Conservation (phyloP, 768 basidiomycete species). For the Boletus reticulatus region DNA sequence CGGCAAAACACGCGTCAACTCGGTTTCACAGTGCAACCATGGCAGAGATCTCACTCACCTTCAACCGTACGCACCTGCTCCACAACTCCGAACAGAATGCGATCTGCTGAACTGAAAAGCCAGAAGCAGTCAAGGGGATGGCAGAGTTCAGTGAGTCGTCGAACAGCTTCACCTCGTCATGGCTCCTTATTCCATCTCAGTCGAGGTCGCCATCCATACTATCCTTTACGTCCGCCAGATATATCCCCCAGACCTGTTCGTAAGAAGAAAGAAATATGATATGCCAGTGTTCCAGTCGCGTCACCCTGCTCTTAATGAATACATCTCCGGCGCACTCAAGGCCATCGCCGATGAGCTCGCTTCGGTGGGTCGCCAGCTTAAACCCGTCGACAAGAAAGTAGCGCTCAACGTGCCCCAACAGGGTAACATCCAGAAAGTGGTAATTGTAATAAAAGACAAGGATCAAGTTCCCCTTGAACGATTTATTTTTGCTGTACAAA, state of each 20-base stretch:
- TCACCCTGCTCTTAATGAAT: conserved; percentile 85
- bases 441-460: conserved; percentile 82
- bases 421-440: conserved; percentile 79
- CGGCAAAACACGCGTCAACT: conserved; percentile 20
- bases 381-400: not conserved
- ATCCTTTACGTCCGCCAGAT: conserved; percentile 89
- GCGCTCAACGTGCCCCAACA: conserved; percentile 27
- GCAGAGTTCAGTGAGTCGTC: conserved; percentile 64
- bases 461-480: conserved; percentile 83
- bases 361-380: conserved; percentile 41
- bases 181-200: conserved; percentile 40
- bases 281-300: conserved; percentile 91
- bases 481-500: conserved; percentile 85
- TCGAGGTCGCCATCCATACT: conserved; percentile 91
- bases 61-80: conserved; percentile 34
- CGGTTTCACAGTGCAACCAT: conserved; percentile 5
- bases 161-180: not conserved
- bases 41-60: conserved; percentile 33
- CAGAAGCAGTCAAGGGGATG: conserved; percentile 65
- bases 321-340: conserved; percentile 84
- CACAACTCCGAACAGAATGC: not conserved
- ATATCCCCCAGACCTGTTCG: conserved; percentile 87
- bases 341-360: conserved; percentile 77
- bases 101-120: conserved; percentile 8
- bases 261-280: conserved; percentile 85